These are phyloP conservation scores for Sphagnum fallax DNA, from an alignment of 228 moss, liverwort and hornwort genomes.

Conservation along the genomic window DNA sequence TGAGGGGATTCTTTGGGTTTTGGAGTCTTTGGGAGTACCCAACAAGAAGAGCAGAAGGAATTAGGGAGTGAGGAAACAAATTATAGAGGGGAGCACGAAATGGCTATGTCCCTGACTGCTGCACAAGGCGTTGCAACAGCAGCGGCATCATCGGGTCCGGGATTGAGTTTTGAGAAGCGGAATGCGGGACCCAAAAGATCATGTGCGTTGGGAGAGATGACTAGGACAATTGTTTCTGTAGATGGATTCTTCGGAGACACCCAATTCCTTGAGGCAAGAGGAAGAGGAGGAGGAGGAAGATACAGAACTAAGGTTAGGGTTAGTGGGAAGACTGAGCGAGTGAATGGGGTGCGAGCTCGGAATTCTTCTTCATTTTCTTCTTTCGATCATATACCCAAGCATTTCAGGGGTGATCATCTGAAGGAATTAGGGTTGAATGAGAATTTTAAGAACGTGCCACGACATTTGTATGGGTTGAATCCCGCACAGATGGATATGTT, in stretches of 20 bases:
- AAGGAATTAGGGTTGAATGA: conserved; percentile 43
- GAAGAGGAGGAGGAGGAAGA: too few species aligned
- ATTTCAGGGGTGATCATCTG: conserved; percentile 66
- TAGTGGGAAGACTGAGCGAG: conserved; percentile 15
- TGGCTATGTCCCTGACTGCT: conserved; percentile 43
- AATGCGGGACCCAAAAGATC: too few species aligned
- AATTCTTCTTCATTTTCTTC: conserved; percentile 10
- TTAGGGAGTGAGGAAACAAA: too few species aligned
- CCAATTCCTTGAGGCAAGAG: too few species aligned
- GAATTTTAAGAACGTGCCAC: conserved; percentile 76
- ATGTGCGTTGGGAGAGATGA: too few species aligned
- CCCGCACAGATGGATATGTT: conserved; percentile 97
- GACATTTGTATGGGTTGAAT: conserved; percentile 78
- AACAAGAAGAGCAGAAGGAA: too few species aligned
- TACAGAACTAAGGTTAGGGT: conserved; percentile 9
- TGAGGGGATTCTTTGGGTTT: too few species aligned
- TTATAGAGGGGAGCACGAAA: background rate
- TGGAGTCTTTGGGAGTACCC: background rate
- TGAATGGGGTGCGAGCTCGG: conserved; percentile 27
- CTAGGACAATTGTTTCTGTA: too few species aligned
- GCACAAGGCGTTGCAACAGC: conserved; percentile 27
- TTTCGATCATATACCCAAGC: conserved; percentile 66
- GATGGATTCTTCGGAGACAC: too few species aligned
- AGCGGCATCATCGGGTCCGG: conserved; percentile 4
- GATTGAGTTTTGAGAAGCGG: background rate